These are phyloP conservation scores for Teunomyces pallodes DNA, from an alignment of 805 yeast genomes.

Conservation along the genomic window DNA sequence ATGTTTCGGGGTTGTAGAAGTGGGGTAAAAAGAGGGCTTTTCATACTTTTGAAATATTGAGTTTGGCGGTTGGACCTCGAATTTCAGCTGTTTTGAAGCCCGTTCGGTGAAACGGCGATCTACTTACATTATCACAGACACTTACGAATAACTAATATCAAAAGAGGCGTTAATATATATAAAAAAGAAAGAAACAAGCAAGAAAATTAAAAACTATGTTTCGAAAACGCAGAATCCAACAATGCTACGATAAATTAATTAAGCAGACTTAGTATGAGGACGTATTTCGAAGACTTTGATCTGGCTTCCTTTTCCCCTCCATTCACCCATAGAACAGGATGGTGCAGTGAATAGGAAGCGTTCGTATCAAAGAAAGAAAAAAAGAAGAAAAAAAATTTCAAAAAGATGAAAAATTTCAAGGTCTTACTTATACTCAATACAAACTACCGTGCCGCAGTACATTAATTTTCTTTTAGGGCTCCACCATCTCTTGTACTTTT, in stretches of 20 bases:
- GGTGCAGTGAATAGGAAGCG: slow-evolving; percentile 43
- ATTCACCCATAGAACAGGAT: slow-evolving; percentile 29
- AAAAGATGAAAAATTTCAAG: background rate
- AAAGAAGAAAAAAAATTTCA: slow-evolving; percentile 4
- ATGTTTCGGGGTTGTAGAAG: too few relatives aligned
- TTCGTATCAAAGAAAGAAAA: slow-evolving; percentile 33
- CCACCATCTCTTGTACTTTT: slow-evolving; percentile 2
- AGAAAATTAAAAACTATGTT: slow-evolving; percentile 14
- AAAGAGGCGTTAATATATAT: background rate
- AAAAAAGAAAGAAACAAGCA: background rate
- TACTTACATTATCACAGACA: too few relatives aligned
- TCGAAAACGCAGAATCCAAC: slow-evolving; percentile 43
- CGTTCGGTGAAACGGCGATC: too few relatives aligned
- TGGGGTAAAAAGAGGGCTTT: too few relatives aligned
- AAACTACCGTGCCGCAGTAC: background rate
- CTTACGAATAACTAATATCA: background rate
- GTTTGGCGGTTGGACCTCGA: too few relatives aligned
- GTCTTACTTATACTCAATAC: background rate
- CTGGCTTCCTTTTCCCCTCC: slow-evolving; percentile 43
- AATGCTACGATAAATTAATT: slow-evolving; percentile 11
- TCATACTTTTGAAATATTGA: too few relatives aligned
- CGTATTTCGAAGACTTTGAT: slow-evolving; percentile 23
- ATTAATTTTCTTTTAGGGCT: background rate
- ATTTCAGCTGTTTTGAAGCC: too few relatives aligned
- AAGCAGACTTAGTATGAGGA: slow-evolving; percentile 35